Base-by-base conservation (phyloP, 2,329 filamentous ascomycete genomes). In the Mycosphaerelloides madeirae region DNA sequence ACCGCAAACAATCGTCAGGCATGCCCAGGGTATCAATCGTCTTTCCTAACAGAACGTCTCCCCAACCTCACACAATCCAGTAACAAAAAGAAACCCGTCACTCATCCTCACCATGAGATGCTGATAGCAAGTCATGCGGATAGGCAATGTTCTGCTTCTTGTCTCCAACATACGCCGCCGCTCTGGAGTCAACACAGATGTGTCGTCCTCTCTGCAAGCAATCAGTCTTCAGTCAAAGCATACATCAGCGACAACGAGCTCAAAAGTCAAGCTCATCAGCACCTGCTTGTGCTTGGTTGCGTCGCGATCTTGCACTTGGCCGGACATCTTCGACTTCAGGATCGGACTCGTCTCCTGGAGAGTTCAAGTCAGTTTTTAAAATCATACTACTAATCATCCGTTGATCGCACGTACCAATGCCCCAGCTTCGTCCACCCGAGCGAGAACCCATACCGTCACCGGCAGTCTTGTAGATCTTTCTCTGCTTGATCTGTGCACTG, bases 401-500 rank as follows among this genome's bases (percentile, higher is more conserved):
- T 9, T 6, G 22, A 9, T 25, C 9, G 22, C 6, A 25, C 22
- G 9, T 25, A 25, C 22, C 22, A 25, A 25, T 77, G 38, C 74
- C 69, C 80, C 81, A 85, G 57, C 72, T 65, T 43, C 77, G 41
- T 15, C 51, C 46, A 28, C 53, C 53, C 6, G 49, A 46, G 34
- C 51, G 51, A 12, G 48, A 50, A 34, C 82, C 82, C 81, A 85
- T 85, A 41, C 83, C 83, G 38, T 67, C 63, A 31, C 64, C 64
- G 29, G 64, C 64, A 15, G 61, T 64, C 53, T 61, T 62, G 57
- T 64, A 64, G 41, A 64, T 63, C 56, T 63, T 64, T 56, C 61
- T 57, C 37, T 54, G 51, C 31, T 50, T 29, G 3, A 22, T 37
- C 28, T 35, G 36, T 19, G 38, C 36, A 38, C 45, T 46, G 13